Evolutionary conservation across 768 basidiomycete species (phyloP).

Genomic region (Lactarius indigo): DNA sequence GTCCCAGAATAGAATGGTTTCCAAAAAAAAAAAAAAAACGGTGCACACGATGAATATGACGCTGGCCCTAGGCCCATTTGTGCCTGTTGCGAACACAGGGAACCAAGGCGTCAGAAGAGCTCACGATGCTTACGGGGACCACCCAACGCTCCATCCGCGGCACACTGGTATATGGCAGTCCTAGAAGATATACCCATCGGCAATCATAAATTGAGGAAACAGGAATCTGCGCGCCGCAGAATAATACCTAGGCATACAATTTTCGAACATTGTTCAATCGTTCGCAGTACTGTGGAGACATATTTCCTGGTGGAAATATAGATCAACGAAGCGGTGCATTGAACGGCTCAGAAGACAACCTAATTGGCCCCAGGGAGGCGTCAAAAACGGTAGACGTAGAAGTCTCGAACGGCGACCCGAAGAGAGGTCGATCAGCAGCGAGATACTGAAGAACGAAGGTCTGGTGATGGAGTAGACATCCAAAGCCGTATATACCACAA

Average conservation of each 20-base stretch:
- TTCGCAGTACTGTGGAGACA: conserved; percentile 2
- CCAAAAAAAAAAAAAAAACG: too few species aligned
- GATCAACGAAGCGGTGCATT: background rate
- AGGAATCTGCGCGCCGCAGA: conserved; percentile 4
- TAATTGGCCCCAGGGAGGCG: background rate
- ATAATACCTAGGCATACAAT: too few species aligned
- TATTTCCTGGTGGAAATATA: background rate
- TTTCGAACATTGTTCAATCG: conserved; percentile 1
- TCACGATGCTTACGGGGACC: too few species aligned
- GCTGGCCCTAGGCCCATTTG: too few species aligned
- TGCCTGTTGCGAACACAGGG: too few species aligned
- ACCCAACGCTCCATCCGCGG: too few species aligned
- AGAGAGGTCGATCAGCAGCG: conserved; percentile 5
- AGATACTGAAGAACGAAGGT: conserved; percentile 3
- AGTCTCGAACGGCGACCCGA: conserved; percentile 17
- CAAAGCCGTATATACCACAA: background rate
- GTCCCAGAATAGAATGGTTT: too few species aligned
- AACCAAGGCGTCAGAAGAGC: too few species aligned
- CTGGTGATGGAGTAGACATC: background rate
- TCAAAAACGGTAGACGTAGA: conserved; percentile 7
- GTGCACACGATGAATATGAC: too few species aligned
- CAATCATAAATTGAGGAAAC: conserved; percentile 9
- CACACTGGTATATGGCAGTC: background rate
- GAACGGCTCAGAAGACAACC: background rate
- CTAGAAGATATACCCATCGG: background rate